A percentile compares a stretch with the other conserved stretches of the same genome.
Evolutionary conservation across 768 basidiomycete genomes (phyloP).

Genomic region (Hemileccinum rubropunctum): DNA sequence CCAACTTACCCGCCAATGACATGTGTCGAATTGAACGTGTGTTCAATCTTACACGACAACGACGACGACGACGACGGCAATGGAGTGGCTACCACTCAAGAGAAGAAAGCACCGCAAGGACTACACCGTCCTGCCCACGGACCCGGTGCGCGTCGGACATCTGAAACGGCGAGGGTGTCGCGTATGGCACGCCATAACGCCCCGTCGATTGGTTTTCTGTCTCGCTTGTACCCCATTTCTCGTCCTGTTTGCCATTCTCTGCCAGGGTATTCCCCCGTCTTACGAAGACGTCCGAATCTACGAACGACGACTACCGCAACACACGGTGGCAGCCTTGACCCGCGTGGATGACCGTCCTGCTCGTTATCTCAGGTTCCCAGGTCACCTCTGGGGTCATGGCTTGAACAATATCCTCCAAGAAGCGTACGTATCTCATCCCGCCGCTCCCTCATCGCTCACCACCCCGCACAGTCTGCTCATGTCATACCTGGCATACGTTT

Average conservation of each 20-base stretch:
- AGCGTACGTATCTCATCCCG: conserved; percentile 38
- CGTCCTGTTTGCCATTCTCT: conserved; percentile 29
- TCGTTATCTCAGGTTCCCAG: conserved; percentile 49
- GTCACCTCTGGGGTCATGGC: conserved; percentile 59
- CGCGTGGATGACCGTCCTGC: conserved; percentile 2
- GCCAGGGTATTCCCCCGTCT: conserved; percentile 39
- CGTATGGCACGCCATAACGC: conserved; percentile 12
- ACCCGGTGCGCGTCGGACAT: background rate
- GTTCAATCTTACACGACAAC: too few relatives aligned
- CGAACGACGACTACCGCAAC: conserved; percentile 39
- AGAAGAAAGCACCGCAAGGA: conserved; percentile 3
- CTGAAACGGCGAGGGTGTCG: conserved; percentile 15
- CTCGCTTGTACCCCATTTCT: conserved; percentile 23
- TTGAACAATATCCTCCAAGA: conserved; percentile 64
- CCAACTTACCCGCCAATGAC: too few relatives aligned
- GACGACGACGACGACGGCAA: background rate
- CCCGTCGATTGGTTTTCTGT: conserved; percentile 28
- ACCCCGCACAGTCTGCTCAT: conserved; percentile 40
- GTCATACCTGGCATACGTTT: conserved; percentile 48
- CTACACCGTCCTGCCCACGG: conserved; percentile 13
- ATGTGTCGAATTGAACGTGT: too few relatives aligned
- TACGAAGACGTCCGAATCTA: conserved; percentile 36
- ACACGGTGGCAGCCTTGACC: conserved; percentile 25
- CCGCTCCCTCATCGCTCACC: background rate
- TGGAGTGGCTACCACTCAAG: conserved; percentile 8